A percentile compares a stretch with the other conserved stretches of the same genome.
phyloP scores from a whole-genome alignment of 2,329 filamentous ascomycete species.

The Triangularia verruculosa region DNA sequence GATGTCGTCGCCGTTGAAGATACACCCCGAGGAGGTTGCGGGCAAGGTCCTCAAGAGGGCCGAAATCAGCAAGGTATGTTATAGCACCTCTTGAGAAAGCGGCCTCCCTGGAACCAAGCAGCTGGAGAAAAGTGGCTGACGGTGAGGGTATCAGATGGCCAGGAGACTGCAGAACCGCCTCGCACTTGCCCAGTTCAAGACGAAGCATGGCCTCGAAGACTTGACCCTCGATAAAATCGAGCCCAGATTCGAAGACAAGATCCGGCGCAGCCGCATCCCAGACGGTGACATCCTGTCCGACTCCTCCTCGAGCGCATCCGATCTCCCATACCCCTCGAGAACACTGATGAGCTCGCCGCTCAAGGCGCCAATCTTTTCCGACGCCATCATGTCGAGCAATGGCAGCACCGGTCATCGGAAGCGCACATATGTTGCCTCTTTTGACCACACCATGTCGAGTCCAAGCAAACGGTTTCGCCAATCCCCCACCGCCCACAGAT shows the following conservation, averaged over 20 bases:
- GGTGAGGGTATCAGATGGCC: conserved; percentile 66
- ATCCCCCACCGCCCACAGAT: conserved; percentile 59
- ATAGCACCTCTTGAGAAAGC: background rate
- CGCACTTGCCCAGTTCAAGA: conserved; percentile 94
- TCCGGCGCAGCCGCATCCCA: conserved; percentile 67
- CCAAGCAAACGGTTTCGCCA: conserved; percentile 69
- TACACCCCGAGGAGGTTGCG: conserved; percentile 61
- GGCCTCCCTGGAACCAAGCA: conserved; percentile 12
- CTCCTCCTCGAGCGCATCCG: conserved; percentile 80
- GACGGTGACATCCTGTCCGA: conserved; percentile 78
- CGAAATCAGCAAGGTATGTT: conserved; percentile 71
- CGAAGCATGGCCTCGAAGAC: conserved; percentile 92
- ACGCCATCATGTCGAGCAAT: conserved; percentile 70
- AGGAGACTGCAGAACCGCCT: conserved; percentile 89
- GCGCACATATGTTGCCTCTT: conserved; percentile 59
- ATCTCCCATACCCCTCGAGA: conserved; percentile 65
- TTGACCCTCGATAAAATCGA: conserved; percentile 83
- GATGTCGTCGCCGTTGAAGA: conserved; percentile 62
- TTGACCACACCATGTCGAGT: conserved; percentile 53
- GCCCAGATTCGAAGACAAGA: conserved; percentile 75
- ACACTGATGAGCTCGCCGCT: conserved; percentile 80
- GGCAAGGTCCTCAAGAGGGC: conserved; percentile 70
- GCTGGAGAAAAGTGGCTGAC: conserved; percentile 13
- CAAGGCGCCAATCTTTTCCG: conserved; percentile 79
- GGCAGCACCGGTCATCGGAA: conserved; percentile 65